A percentile compares a stretch with the other conserved stretches of the same genome.
phyloP scores from a whole-genome alignment of 192 early-diverging fungal genomes.

The Geranomyces michiganensis region DNA sequence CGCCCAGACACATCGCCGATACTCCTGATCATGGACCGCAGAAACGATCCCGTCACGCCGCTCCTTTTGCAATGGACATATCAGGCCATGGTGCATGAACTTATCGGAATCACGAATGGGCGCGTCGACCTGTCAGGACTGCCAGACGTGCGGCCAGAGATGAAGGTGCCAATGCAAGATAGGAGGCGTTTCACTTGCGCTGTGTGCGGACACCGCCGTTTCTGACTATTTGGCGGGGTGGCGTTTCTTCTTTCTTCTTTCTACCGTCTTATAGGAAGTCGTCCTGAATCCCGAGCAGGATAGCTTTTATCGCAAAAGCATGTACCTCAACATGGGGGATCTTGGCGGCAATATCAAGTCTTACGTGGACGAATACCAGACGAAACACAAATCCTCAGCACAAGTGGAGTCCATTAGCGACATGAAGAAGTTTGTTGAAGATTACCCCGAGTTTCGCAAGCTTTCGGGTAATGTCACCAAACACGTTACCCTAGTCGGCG shows the following conservation, averaged over 20 bases:
- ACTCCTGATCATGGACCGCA: conserved; percentile 87
- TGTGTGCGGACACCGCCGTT: too few relatives aligned
- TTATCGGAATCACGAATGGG: conserved; percentile 91
- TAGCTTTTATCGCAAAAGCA: conserved; percentile 85
- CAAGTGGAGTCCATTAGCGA: conserved; percentile 94
- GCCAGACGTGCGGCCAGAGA: conserved; percentile 76
- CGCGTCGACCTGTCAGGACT: conserved; percentile 89
- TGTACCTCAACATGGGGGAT: conserved; percentile 94
- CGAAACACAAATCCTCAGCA: conserved; percentile 85
- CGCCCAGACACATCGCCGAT: conserved; percentile 82
- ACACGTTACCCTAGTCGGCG: conserved; percentile 97
- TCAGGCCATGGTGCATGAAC: conserved; percentile 97
- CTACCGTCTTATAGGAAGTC: conserved; percentile 67
- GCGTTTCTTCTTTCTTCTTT: conserved; percentile 16
- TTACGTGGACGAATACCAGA: conserved; percentile 94
- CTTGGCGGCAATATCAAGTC: conserved; percentile 90
- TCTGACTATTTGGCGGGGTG: not conserved
- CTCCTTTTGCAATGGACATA: conserved; percentile 97
- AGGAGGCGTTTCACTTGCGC: too few relatives aligned
- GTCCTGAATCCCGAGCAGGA: conserved; percentile 89
- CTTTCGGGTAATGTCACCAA: conserved; percentile 96
- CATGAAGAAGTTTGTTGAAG: conserved; percentile 99
- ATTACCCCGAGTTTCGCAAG: conserved; percentile 97
- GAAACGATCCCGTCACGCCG: conserved; percentile 95
- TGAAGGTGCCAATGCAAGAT: conserved; percentile 57